Conservation (phyloP, 306 rosid species). For the Leucaena leucocephala region DNA sequence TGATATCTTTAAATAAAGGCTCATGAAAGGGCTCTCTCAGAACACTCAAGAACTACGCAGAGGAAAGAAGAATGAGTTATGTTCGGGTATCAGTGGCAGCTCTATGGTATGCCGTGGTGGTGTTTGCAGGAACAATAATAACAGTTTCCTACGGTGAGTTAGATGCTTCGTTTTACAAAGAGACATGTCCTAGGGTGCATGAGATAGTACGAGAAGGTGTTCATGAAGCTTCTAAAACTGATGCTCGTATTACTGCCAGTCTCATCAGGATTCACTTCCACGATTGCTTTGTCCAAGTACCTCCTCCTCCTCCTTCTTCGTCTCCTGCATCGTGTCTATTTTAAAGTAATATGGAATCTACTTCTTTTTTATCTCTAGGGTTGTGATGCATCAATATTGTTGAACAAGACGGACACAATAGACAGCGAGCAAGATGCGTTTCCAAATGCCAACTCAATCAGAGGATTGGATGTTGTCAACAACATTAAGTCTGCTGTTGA, state of each 20-base stretch:
- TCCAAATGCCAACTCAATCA: too few species aligned
- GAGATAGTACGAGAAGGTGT: constrained; percentile 22
- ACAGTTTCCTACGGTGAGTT: constrained; percentile 21
- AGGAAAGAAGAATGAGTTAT: neutral
- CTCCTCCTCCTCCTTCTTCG: too few species aligned
- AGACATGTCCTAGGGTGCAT: constrained; percentile 36
- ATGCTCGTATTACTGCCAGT: constrained; percentile 47
- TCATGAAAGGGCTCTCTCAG: neutral
- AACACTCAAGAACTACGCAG: neutral
- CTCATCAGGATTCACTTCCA: constrained; percentile 21
- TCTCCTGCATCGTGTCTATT: too few species aligned
- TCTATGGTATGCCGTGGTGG: neutral
- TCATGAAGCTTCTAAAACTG: neutral
- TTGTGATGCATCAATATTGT: constrained; percentile 44
- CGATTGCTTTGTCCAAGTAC: constrained; percentile 54
- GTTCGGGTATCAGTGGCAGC: neutral
- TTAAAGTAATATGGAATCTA: too few species aligned
- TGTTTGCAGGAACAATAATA: neutral
- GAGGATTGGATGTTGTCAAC: too few species aligned
- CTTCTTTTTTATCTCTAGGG: constrained; percentile 19
- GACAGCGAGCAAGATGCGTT: too few species aligned
- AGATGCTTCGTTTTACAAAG: constrained; percentile 25
- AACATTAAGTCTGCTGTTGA: constrained; percentile 43
- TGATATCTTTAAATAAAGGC: constrained; percentile 23
- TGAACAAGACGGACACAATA: too few species aligned